These are phyloP conservation scores for Corylus americana DNA, from an alignment of 306 rosid species.

Conservation along the genomic window DNA sequence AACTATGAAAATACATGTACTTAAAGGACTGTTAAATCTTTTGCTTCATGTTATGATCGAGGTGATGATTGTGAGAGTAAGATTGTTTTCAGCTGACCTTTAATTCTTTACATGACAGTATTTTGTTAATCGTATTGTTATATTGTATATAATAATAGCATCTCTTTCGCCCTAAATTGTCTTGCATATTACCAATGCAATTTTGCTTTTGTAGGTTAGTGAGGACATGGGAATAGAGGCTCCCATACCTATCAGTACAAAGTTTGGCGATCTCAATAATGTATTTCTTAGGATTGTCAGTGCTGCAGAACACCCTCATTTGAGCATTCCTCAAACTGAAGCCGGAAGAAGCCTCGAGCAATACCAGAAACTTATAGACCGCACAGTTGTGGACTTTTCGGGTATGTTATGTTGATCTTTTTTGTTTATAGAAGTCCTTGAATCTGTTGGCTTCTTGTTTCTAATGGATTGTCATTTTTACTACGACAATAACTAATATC, in stretches of 20 bases:
- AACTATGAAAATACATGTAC: background rate
- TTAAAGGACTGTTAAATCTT: background rate
- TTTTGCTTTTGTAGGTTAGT: slow-evolving; percentile 64
- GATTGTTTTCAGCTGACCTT: background rate
- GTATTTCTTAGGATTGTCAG: slow-evolving; percentile 67
- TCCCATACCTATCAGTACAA: slow-evolving; percentile 85
- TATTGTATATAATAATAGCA: background rate
- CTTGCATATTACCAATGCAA: slow-evolving; percentile 11
- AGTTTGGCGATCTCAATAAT: slow-evolving; percentile 71
- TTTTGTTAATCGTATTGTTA: too few relatives aligned
- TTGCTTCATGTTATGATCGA: background rate
- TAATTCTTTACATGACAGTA: background rate
- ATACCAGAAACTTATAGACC: slow-evolving; percentile 66
- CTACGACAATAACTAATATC: background rate
- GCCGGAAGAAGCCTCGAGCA: slow-evolving; percentile 95
- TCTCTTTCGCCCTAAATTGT: slow-evolving; percentile 9
- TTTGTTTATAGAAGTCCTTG: background rate
- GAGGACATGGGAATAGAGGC: slow-evolving; percentile 98
- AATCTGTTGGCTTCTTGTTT: background rate
- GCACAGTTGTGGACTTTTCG: slow-evolving; percentile 79
- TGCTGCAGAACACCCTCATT: slow-evolving; percentile 95
- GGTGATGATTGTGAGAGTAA: background rate
- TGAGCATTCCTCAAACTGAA: slow-evolving; percentile 99
- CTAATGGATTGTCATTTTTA: background rate
- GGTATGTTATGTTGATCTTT: slow-evolving; percentile 42